Percentiles rank a stretch among this genome's conserved stretches.
These are phyloP conservation scores for Thalia dealbata DNA, from an alignment of 176 grass and related monocot genomes.

Conservation along the genomic window DNA sequence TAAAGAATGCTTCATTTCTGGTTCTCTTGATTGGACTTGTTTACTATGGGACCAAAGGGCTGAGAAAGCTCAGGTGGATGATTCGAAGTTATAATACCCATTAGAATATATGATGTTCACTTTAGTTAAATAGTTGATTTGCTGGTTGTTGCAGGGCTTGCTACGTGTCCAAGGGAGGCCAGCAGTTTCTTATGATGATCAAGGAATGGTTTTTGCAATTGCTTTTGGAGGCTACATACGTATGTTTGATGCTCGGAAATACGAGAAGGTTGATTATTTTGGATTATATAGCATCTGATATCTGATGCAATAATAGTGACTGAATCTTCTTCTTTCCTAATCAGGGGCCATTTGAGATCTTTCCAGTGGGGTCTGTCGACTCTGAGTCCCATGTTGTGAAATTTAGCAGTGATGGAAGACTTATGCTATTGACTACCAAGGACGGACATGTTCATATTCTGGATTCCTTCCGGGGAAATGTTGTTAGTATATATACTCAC, in stretches of 20 bases:
- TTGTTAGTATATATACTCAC: conserved; percentile 36
- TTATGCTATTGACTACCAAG: conserved; percentile 82
- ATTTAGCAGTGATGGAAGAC: conserved; percentile 78
- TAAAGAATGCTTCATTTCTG: conserved; percentile 74
- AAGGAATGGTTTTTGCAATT: conserved; percentile 83
- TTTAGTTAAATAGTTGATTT: conserved; percentile 9
- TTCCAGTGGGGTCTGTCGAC: conserved; percentile 50
- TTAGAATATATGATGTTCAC: background rate
- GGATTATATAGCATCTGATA: background rate
- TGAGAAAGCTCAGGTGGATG: conserved; percentile 77
- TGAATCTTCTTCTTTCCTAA: background rate
- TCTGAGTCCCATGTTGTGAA: conserved; percentile 87
- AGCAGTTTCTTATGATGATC: conserved; percentile 91
- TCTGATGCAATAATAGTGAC: background rate
- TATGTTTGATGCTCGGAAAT: conserved; percentile 80
- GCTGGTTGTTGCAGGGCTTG: conserved; percentile 48
- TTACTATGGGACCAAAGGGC: conserved; percentile 83
- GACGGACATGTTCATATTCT: conserved; percentile 74
- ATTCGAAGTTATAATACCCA: background rate
- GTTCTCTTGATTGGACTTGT: conserved; percentile 85
- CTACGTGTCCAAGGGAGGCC: conserved; percentile 82
- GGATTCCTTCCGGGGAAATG: conserved; percentile 84
- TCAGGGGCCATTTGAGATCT: conserved; percentile 84
- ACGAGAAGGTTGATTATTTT: conserved; percentile 59
- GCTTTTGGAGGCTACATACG: conserved; percentile 61